A percentile compares a stretch with the other conserved stretches of the same genome.
Evolutionary conservation across 495 filamentous ascomycete species (phyloP).

Genomic region (Neurospora tetraspora): DNA sequence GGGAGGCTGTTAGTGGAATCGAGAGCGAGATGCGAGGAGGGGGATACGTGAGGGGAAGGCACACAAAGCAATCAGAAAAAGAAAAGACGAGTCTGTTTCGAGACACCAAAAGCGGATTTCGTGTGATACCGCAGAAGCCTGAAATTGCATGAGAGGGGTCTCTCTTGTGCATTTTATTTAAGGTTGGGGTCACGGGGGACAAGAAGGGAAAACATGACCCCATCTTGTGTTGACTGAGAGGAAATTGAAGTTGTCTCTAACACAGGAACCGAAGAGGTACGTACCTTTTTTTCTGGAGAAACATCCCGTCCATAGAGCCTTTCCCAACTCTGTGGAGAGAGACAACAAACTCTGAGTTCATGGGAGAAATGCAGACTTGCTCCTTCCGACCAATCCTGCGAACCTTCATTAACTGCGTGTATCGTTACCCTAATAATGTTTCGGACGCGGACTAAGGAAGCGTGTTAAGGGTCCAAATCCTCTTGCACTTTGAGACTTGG

Average conservation of each 20-base stretch:
- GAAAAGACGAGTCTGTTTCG: background rate
- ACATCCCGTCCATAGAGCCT: background rate
- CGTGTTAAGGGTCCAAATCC: background rate
- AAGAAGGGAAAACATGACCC: background rate
- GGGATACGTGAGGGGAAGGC: background rate
- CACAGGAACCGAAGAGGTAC: background rate
- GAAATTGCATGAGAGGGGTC: background rate
- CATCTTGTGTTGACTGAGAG: background rate
- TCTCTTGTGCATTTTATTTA: background rate
- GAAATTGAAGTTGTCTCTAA: background rate
- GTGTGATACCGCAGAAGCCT: background rate
- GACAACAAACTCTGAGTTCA: background rate
- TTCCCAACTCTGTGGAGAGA: background rate
- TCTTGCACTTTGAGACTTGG: background rate
- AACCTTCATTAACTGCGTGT: background rate
- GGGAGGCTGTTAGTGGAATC: background rate
- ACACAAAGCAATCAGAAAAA: background rate
- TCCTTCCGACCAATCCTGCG: background rate
- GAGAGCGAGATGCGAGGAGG: background rate
- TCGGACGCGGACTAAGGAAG: background rate
- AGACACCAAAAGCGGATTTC: background rate
- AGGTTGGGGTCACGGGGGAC: background rate
- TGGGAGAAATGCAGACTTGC: background rate
- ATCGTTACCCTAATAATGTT: background rate
- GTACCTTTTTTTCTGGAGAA: background rate